Evolutionary conservation across 495 filamentous ascomycete species (phyloP).

Genomic region (Trichoderma gamsii): DNA sequence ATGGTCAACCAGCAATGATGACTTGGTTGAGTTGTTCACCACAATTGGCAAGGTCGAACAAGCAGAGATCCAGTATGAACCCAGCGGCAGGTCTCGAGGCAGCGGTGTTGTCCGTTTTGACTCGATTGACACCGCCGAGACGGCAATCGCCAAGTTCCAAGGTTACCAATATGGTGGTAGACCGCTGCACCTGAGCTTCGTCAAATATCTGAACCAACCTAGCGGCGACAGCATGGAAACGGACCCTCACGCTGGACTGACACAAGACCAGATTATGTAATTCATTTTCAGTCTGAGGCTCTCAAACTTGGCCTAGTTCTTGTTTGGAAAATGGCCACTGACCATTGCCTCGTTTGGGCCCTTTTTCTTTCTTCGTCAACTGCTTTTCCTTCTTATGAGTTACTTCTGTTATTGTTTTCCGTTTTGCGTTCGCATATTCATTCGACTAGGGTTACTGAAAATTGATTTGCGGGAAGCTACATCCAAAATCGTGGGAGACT

Average conservation of each 20-base stretch:
- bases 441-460: slow-evolving; percentile 11
- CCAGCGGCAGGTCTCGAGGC: slow-evolving; percentile 89
- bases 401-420: neutral
- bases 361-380: neutral
- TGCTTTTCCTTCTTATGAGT: neutral
- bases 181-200: slow-evolving; percentile 84
- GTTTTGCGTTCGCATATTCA: neutral
- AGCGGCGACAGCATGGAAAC: slow-evolving; percentile 75
- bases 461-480: neutral
- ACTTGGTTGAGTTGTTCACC: slow-evolving; percentile 90
- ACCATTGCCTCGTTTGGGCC: too few relatives aligned
- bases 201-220: slow-evolving; percentile 72
- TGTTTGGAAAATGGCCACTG: slow-evolving; percentile 21
- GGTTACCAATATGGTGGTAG: slow-evolving; percentile 96
- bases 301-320: slow-evolving; percentile 72
- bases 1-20: slow-evolving; percentile 98
- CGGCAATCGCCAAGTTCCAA: slow-evolving; percentile 92
- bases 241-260: slow-evolving; percentile 67
- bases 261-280: slow-evolving; percentile 98
- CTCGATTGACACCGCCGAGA: slow-evolving; percentile 74
- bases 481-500: neutral
- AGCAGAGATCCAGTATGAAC: slow-evolving; percentile 97
- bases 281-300: slow-evolving; percentile 39
- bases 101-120: slow-evolving; percentile 95
- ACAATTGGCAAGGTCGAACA: slow-evolving; percentile 97